phyloP scores from a whole-genome alignment of 2,329 filamentous ascomycete species.

The Helotiales sp. region DNA sequence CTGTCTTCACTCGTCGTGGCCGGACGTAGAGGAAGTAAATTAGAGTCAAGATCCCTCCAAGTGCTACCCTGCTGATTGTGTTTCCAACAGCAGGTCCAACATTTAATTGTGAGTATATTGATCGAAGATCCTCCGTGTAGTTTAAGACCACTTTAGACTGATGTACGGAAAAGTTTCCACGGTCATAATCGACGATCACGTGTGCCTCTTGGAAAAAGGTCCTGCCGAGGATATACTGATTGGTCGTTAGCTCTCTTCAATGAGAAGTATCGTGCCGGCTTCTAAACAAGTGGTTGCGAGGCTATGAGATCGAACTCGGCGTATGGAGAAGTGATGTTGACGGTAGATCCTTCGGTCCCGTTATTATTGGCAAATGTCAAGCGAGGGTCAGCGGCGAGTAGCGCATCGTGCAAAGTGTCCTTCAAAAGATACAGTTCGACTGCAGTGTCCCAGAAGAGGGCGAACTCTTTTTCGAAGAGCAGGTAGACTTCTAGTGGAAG shows the following conservation, averaged over 20 bases:
- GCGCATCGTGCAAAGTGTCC: slow-evolving; percentile 30
- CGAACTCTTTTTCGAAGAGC: slow-evolving; percentile 44
- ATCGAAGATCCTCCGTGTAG: background rate
- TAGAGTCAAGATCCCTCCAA: background rate
- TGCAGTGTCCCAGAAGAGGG: slow-evolving; percentile 44
- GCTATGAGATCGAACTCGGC: slow-evolving; percentile 46
- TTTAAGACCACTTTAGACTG: slow-evolving; percentile 41
- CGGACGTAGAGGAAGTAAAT: background rate
- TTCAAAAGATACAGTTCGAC: slow-evolving; percentile 44
- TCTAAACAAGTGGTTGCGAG: slow-evolving; percentile 40
- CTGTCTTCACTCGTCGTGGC: background rate
- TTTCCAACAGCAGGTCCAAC: background rate
- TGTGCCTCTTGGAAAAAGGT: slow-evolving; percentile 47
- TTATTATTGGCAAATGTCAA: slow-evolving; percentile 44
- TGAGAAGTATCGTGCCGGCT: slow-evolving; percentile 44
- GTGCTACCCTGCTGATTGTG: background rate
- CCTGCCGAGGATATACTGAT: slow-evolving; percentile 46
- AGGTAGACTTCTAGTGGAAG: slow-evolving; percentile 45
- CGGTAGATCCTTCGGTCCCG: slow-evolving; percentile 34
- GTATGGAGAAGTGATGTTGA: slow-evolving; percentile 45
- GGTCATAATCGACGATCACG: slow-evolving; percentile 46
- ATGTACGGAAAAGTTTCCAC: slow-evolving; percentile 46
- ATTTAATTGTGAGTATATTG: slow-evolving; percentile 37
- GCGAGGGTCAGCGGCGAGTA: slow-evolving; percentile 40
- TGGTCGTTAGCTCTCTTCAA: slow-evolving; percentile 41